Conservation (phyloP, 2,329 filamentous ascomycete genomes). For the Ascochyta clinopodiicola region DNA sequence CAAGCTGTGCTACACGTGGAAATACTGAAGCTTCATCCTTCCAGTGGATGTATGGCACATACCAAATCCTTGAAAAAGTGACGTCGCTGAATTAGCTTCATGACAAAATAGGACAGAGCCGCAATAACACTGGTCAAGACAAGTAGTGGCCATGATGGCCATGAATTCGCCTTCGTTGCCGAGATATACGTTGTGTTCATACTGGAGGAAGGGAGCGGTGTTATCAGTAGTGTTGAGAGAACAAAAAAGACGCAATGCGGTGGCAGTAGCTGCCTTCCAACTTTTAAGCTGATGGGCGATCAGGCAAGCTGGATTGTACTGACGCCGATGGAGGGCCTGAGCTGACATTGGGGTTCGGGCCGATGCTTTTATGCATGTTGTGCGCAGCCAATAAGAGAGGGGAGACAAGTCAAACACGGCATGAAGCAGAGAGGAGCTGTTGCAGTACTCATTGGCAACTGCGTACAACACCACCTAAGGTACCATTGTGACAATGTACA, state of each 20-base stretch:
- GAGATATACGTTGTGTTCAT: neutral
- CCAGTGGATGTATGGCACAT: neutral
- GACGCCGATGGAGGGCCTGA: slow-evolving; percentile 3
- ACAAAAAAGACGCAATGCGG: neutral
- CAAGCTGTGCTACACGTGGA: neutral
- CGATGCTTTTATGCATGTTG: neutral
- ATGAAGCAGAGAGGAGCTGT: too few relatives aligned
- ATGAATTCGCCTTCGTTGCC: slow-evolving; percentile 3
- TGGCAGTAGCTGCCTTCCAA: neutral
- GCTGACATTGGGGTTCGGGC: neutral
- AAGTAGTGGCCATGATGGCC: slow-evolving; percentile 23
- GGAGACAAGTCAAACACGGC: too few relatives aligned
- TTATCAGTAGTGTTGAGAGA: neutral
- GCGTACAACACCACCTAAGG: too few relatives aligned
- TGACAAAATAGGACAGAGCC: slow-evolving; percentile 25
- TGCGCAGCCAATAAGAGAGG: neutral
- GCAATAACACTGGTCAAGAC: slow-evolving; percentile 18
- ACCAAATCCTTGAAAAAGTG: slow-evolving; percentile 35
- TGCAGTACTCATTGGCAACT: too few relatives aligned
- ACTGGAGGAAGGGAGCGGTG: neutral
- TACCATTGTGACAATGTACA: too few relatives aligned
- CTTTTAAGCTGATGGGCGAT: neutral
- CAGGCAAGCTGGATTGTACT: neutral
- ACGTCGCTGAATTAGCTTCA: slow-evolving; percentile 30
- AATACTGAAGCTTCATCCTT: neutral